Percentiles rank a stretch among this genome's conserved stretches.
Conservation (phyloP, 2,329 filamentous ascomycete genomes). For the Scedosporium aurantiacum region DNA sequence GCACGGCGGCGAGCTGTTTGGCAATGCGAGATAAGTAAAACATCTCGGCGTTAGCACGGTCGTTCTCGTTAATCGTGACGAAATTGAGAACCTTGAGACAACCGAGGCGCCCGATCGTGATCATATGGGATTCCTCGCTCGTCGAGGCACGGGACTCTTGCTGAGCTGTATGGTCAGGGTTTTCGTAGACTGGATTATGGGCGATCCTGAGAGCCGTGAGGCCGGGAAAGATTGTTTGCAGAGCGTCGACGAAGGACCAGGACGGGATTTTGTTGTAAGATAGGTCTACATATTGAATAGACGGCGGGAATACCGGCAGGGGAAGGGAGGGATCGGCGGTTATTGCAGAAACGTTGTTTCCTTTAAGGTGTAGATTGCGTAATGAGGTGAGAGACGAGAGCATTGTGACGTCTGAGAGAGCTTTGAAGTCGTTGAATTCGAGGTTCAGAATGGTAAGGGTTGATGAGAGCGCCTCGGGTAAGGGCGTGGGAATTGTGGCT, state of each 20-base stretch:
- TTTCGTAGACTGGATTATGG: constrained; percentile 73
- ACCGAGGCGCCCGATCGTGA: constrained; percentile 66
- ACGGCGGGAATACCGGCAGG: constrained; percentile 38
- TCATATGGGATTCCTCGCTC: constrained; percentile 78
- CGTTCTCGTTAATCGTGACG: constrained; percentile 56
- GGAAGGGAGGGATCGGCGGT: constrained; percentile 17
- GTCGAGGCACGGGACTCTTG: constrained; percentile 24
- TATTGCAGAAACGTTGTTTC: constrained; percentile 53
- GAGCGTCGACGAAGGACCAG: constrained; percentile 64
- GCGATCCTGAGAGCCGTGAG: constrained; percentile 67
- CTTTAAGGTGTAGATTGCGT: constrained; percentile 59
- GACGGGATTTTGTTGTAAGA: constrained; percentile 58
- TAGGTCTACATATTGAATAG: constrained; percentile 56
- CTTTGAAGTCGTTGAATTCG: constrained; percentile 59
- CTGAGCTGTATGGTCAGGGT: constrained; percentile 24
- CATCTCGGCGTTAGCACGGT: constrained; percentile 79
- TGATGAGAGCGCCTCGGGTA: constrained; percentile 26
- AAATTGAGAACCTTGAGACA: constrained; percentile 62
- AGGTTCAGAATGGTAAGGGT: constrained; percentile 55
- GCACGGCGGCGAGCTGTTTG: constrained; percentile 55
- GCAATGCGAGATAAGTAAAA: constrained; percentile 85
- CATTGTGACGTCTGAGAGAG: constrained; percentile 43
- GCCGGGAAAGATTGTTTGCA: constrained; percentile 59
- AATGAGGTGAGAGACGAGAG: constrained; percentile 41
- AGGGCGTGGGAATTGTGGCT: constrained; percentile 33